Base-by-base conservation (phyloP, 257 asterid genomes). In the Solanum corneliomulleri region DNA sequence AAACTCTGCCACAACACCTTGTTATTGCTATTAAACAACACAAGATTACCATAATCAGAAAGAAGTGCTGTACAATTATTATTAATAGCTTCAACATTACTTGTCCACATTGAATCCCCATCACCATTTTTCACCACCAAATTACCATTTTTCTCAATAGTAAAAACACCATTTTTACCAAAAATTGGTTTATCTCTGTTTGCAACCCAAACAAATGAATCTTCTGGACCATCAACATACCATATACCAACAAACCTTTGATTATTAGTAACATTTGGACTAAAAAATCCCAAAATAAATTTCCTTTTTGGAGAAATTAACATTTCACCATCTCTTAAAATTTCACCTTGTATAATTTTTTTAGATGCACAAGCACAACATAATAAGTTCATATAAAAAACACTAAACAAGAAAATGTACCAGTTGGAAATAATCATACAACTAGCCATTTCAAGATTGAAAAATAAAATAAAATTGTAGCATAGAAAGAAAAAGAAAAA, bases 161-260 rank as follows among this genome's bases (percentile, higher is more conserved):
- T 49, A 33, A 95, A 45, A 44, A 42, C 86, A n/a, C 98, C 98
- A 11, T 60, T 90, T 11, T 77, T 74, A 23, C 93, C 96, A 1
- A 91, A 47, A 11, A 96, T 78, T 3, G 99, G 98, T 0, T 25
- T 90, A 7, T 90, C 93, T 39, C 95, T 89, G 37, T 96, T 96
- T 8, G 99, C 99, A 25, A 95, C 94, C 99, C 99, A 96, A 23
- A 94, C 93, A 15, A 95, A 86, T 12, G 97, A 70, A 64, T 88
- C 80, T 11, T 80, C 74, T 21, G 86, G 75, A n/a, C 89, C 39
- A 29, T 68, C 56, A 64, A 87, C 18, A 84, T 91, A 92, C 98
- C 98, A 94, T 66, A 96, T 93, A 42, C 98, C 99, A 23, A 93
- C 91, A 37, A 92, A 95, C 23, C 98, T 92, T 7, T 86, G 18